phyloP scores from a whole-genome alignment of 257 asterid genomes.

The Nemophila menziesii region DNA sequence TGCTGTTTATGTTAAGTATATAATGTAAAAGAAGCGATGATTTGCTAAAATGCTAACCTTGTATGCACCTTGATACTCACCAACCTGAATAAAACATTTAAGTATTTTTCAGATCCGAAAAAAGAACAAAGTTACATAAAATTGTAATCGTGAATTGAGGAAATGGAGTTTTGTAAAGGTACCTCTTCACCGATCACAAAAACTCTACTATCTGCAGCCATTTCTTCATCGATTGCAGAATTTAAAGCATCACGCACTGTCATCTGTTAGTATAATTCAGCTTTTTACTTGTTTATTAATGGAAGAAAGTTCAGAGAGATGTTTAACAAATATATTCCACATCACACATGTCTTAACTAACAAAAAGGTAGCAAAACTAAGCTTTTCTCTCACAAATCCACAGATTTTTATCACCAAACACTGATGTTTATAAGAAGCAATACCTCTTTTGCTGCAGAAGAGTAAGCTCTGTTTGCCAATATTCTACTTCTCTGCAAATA shows the following conservation, averaged over 20 bases:
- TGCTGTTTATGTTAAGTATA: background rate
- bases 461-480: constrained; percentile 45
- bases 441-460: constrained; percentile 71
- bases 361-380: too few species aligned
- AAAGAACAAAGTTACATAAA: background rate
- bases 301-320: too few species aligned
- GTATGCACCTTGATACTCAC: constrained; percentile 97
- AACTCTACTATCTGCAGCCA: constrained; percentile 92
- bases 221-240: constrained; percentile 95
- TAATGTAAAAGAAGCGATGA: background rate
- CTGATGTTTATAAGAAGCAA: background rate
- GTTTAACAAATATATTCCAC: background rate
- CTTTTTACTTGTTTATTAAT: too few species aligned
- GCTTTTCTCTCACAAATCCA: background rate
- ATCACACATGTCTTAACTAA: background rate
- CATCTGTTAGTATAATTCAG: constrained; percentile 53
- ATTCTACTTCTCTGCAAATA: constrained; percentile 47
- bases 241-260: constrained; percentile 89
- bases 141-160: background rate
- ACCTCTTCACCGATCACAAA: constrained; percentile 98
- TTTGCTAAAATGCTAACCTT: constrained; percentile 42
- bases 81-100: constrained; percentile 45
- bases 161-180: background rate
- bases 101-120: background rate
- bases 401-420: background rate